Conservation (phyloP, 2,329 filamentous ascomycete species). For the Aspergillus candidus region DNA sequence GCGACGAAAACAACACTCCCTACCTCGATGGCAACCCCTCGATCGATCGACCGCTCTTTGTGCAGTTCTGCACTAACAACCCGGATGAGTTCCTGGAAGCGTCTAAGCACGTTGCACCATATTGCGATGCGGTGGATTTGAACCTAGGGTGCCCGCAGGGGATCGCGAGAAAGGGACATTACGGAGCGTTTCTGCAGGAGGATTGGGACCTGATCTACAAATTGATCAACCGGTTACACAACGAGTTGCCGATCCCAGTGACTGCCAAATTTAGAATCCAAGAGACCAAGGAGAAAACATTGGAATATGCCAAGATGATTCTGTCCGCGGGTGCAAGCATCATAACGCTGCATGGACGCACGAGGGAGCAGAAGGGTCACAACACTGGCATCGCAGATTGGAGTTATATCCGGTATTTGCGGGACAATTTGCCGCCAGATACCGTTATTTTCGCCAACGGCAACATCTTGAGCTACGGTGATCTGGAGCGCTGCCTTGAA, state of each 20-base stretch:
- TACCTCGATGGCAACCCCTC: constrained; percentile 82
- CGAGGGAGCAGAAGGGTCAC: constrained; percentile 90
- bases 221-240: constrained; percentile 79
- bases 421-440: constrained; percentile 75
- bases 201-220: constrained; percentile 75
- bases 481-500: constrained; percentile 70
- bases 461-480: constrained; percentile 75
- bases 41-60: constrained; percentile 82
- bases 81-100: constrained; percentile 52
- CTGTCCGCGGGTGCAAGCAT: constrained; percentile 85
- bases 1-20: constrained; percentile 24
- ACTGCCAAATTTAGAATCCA: constrained; percentile 92
- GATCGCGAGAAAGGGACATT: constrained; percentile 83
- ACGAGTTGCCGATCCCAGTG: constrained; percentile 71
- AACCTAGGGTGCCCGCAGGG: constrained; percentile 96
- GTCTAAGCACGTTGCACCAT: constrained; percentile 69
- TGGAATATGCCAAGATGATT: constrained; percentile 85
- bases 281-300: constrained; percentile 76
- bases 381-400: constrained; percentile 91
- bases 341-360: constrained; percentile 83
- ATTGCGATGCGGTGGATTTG: constrained; percentile 91
- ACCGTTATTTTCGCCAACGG: constrained; percentile 97
- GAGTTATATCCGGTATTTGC: constrained; percentile 72
- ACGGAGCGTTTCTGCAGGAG: constrained; percentile 92
- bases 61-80: constrained; percentile 74